Evolutionary conservation across 2,329 filamentous ascomycete species (phyloP), one percentile per base, ranked within the genome.

Genomic region (Stemphylium vesicarium): DNA sequence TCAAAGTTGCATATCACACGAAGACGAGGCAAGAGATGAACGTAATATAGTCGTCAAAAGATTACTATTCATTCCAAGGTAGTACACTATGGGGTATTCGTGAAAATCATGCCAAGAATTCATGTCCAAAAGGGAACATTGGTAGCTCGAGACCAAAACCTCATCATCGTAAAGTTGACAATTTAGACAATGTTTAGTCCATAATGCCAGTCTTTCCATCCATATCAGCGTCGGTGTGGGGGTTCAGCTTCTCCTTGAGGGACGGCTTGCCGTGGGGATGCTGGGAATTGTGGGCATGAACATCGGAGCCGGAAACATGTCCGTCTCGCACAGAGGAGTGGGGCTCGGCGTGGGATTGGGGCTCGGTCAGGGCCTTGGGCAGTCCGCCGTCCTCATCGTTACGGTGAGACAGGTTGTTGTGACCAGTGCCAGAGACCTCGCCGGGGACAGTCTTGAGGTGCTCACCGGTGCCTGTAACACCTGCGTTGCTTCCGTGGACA

Each of bases 171-270:
- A 9, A 16, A 4, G 31, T 11, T 15, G 15, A 33, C 6, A 20
- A 13, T 12, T 4, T 32, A 33, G 26, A 54, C 16, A 8, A 31
- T 13, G 43, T 52, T 18, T 78, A 83, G 37, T 78, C 67, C 78
- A 83, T 81, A 56, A 85, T 82, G 5, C 82, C 82, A 29, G 73
- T 70, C 75, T 84, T 82, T 50, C 83, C 83, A 68, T 85, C 82
- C 32, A 78, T 72, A 59, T 84, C 76, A 22, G 82, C 59, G 65
- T 85, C 82, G 26, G 72, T 78, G 71, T 75, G 78, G 4, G 83
- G 82, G 71, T 85, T 84, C 39, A 85, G 50, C 63, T 79, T 80
- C 51, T 84, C 78, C 68, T 81, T 65, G 62, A 85, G 55, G 12
- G 74, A 74, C 0, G 81, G 76, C 70, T 82, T 83, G 37, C 54